These are phyloP conservation scores for Cryphonectria carpinicola DNA, from an alignment of 2,329 filamentous ascomycete species.

Conservation along the genomic window DNA sequence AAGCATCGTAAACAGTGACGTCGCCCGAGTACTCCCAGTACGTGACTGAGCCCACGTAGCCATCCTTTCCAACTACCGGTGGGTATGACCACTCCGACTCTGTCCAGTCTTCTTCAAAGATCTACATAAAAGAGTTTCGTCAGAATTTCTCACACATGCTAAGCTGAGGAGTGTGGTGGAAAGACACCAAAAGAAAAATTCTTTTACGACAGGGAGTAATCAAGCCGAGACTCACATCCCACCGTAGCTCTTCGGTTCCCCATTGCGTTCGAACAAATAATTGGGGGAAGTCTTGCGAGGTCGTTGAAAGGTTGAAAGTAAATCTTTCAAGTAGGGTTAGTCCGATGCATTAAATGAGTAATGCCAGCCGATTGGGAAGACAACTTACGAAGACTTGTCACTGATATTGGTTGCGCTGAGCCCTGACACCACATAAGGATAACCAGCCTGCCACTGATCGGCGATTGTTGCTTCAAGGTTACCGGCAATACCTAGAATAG, in stretches of 20 bases:
- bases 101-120: conserved; percentile 34
- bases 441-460: conserved; percentile 22
- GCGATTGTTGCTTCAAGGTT: not conserved
- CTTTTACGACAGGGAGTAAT: not conserved
- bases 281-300: conserved; percentile 34
- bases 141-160: not conserved
- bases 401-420: conserved; percentile 10
- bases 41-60: conserved; percentile 28
- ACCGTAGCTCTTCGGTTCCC: conserved; percentile 35
- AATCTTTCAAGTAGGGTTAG: conserved; percentile 27
- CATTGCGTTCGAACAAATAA: conserved; percentile 30
- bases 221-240: conserved; percentile 33
- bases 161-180: no score
- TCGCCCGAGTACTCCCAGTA: conserved; percentile 22
- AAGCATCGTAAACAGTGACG: conserved; percentile 18
- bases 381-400: conserved; percentile 31
- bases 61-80: conserved; percentile 34
- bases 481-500: not conserved
- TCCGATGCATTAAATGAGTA: not conserved
- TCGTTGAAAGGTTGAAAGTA: conserved; percentile 34
- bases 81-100: conserved; percentile 37
- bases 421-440: conserved; percentile 24
- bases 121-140: conserved; percentile 20
- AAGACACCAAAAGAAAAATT: no score
- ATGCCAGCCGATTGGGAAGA: not conserved